Conservation (phyloP, 352 stramenopile genomes). For the Globisporangium rhizosaccharum region DNA sequence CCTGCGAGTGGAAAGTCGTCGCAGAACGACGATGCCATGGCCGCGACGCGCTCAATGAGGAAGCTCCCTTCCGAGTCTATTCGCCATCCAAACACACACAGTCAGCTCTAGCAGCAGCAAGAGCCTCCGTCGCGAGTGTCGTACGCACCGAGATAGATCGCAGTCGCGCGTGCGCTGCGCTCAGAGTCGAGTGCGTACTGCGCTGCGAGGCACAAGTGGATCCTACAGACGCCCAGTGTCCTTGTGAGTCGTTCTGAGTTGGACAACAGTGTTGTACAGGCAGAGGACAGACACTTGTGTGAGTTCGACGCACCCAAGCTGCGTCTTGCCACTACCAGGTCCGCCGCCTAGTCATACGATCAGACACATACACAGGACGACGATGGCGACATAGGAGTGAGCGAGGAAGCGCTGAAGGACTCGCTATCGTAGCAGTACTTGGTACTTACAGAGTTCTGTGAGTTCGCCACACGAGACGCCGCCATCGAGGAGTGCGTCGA, state of each 20-base stretch:
- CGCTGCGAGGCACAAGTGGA: conserved; percentile 59
- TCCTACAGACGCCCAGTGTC: conserved; percentile 21
- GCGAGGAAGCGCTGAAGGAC: not conserved
- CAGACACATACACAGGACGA: not conserved
- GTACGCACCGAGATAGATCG: conserved; percentile 59
- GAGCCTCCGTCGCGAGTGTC: not conserved
- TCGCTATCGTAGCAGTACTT: not conserved
- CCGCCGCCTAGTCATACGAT: conserved; percentile 36
- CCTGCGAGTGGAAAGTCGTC: conserved; percentile 52
- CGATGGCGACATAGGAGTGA: no score
- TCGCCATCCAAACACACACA: not conserved
- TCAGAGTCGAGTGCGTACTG: conserved; percentile 28
- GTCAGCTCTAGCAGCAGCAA: no score
- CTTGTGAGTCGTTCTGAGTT: not conserved
- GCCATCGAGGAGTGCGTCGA: conserved; percentile 61
- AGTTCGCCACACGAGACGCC: conserved; percentile 66
- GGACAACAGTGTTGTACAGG: no score
- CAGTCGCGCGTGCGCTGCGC: conserved; percentile 15
- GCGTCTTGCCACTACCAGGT: conserved; percentile 72
- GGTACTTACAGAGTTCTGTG: conserved; percentile 62
- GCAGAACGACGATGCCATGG: conserved; percentile 80
- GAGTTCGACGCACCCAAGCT: conserved; percentile 39
- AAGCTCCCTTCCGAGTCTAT: conserved; percentile 92
- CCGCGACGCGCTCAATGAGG: conserved; percentile 73
- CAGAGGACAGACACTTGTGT: no score